A percentile compares a stretch with the other conserved stretches of the same genome.
phyloP scores from a whole-genome alignment of 2,329 filamentous ascomycete genomes.

The Paraphaeosphaeria minitans region DNA sequence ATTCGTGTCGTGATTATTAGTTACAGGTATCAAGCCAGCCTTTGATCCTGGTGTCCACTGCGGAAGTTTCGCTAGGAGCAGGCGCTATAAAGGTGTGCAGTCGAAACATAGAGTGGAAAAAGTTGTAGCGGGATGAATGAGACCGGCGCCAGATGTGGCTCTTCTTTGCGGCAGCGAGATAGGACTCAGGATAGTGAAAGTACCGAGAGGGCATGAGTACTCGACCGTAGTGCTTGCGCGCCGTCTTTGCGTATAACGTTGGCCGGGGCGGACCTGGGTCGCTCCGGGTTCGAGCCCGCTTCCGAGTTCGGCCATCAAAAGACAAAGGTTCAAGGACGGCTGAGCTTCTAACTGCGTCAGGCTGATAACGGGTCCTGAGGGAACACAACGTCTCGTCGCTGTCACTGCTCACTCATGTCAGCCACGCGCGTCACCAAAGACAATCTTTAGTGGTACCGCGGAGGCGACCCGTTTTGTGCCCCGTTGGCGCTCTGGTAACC shows the following conservation, averaged over 20 bases:
- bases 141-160: background rate
- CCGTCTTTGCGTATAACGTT: background rate
- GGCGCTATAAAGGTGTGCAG: background rate
- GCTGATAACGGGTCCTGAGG: too few species aligned
- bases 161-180: background rate
- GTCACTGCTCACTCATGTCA: background rate
- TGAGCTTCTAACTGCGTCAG: background rate
- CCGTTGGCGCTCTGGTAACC: constrained; percentile 22
- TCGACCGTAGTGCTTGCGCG: background rate
- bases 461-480: constrained; percentile 37
- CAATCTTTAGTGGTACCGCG: constrained; percentile 41
- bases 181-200: background rate
- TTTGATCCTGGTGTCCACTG: background rate
- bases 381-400: background rate
- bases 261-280: background rate
- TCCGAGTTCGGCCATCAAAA: background rate
- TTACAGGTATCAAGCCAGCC: background rate
- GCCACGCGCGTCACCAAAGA: background rate
- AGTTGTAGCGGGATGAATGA: background rate
- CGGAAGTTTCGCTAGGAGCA: background rate
- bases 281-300: background rate
- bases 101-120: constrained; percentile 6
- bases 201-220: background rate
- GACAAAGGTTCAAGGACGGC: background rate
- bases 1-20: constrained; percentile 9